Evolutionary conservation across 495 filamentous ascomycete genomes (phyloP).

Genomic region (Peziza echinospora): DNA sequence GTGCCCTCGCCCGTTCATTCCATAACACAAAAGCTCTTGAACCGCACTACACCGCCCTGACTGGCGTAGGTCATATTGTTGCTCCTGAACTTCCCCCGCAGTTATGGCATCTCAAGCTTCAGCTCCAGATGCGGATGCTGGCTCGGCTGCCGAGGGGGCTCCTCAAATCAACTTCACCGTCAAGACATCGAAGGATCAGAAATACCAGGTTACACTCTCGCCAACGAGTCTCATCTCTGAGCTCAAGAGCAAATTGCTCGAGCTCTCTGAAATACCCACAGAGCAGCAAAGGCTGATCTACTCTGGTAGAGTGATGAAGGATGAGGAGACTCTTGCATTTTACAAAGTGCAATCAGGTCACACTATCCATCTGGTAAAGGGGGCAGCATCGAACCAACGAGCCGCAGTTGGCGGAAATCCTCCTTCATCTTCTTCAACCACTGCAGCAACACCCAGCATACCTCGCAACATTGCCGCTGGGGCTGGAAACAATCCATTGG

Average conservation of each 20-base stretch:
- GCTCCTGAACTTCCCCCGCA: neutral
- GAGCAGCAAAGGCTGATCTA: constrained; percentile 91
- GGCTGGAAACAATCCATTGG: constrained; percentile 74
- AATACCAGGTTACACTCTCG: constrained; percentile 59
- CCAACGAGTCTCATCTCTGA: constrained; percentile 57
- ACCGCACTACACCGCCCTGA: no score
- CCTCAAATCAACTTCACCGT: constrained; percentile 65
- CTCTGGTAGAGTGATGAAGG: constrained; percentile 88
- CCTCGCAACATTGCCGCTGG: constrained; percentile 84
- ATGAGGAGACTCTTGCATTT: constrained; percentile 56
- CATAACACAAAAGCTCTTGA: no score
- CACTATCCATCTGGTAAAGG: constrained; percentile 89
- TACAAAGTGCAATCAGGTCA: constrained; percentile 96
- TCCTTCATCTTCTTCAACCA: constrained; percentile 27
- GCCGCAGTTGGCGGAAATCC: constrained; percentile 34
- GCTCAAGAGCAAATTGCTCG: constrained; percentile 70
- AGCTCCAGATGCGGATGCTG: neutral
- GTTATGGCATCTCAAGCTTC: neutral
- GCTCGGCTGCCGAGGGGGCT: constrained; percentile 23
- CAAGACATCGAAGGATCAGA: constrained; percentile 71
- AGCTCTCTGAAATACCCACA: constrained; percentile 49
- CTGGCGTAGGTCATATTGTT: no score
- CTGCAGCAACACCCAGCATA: constrained; percentile 32
- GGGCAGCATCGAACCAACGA: constrained; percentile 70
- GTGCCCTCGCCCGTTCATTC: no score